Evolutionary conservation across 2,329 filamentous ascomycete genomes (phyloP).

Genomic region (Bertia moriformis): DNA sequence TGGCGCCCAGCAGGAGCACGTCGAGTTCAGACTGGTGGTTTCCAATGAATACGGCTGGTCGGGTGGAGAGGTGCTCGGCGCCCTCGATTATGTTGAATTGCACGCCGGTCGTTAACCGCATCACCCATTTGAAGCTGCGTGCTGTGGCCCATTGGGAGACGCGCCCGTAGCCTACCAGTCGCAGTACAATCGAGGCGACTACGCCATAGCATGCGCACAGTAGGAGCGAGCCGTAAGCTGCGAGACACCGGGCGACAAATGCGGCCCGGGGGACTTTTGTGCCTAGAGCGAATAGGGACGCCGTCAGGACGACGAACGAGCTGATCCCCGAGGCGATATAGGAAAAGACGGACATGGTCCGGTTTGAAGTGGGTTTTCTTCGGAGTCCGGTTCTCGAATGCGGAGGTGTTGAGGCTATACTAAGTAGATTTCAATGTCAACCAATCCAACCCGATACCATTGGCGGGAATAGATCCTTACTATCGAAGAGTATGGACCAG

Average conservation of each 20-base stretch:
- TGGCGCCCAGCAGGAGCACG: constrained; percentile 73
- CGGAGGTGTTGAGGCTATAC: too few relatives aligned
- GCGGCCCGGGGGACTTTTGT: constrained; percentile 23
- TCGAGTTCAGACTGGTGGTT: constrained; percentile 97
- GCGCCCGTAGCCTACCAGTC: constrained; percentile 55
- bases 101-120: constrained; percentile 63
- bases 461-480: too few relatives aligned
- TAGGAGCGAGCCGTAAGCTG: constrained; percentile 25
- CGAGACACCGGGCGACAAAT: constrained; percentile 27
- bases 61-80: constrained; percentile 23
- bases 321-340: constrained; percentile 22
- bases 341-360: constrained; percentile 21
- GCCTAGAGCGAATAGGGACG: constrained; percentile 23
- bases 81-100: constrained; percentile 59
- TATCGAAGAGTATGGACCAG: too few relatives aligned
- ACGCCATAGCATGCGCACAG: constrained; percentile 59
- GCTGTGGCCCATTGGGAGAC: constrained; percentile 76
- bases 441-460: too few relatives aligned
- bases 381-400: constrained; percentile 9
- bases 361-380: constrained; percentile 8
- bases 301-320: constrained; percentile 20
- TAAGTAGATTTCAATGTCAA: too few relatives aligned
- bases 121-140: constrained; percentile 65
- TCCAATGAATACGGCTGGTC: constrained; percentile 79
- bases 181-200: constrained; percentile 56